Evolutionary conservation across 495 filamentous ascomycete genomes (phyloP).

Genomic region (Trichocladium antarcticum): DNA sequence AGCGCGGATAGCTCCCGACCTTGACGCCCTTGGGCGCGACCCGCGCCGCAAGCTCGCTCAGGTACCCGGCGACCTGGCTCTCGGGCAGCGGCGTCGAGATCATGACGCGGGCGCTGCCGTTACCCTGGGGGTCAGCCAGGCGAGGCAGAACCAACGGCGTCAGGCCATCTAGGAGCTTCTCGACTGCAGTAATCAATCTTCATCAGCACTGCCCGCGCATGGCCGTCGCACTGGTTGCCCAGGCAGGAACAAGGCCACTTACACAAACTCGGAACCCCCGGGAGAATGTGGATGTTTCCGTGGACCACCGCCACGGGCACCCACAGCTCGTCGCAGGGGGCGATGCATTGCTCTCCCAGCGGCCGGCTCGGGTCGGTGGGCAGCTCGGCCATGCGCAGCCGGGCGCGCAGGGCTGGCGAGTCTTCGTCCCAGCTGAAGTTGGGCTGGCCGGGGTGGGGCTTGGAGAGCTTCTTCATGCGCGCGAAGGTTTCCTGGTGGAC

Average conservation of each 20-base stretch:
- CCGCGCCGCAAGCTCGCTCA: conserved; percentile 64
- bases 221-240: no score
- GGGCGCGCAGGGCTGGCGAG: conserved; percentile 64
- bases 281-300: conserved; percentile 86
- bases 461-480: conserved; percentile 73
- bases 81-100: conserved; percentile 81
- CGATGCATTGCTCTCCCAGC: conserved; percentile 56
- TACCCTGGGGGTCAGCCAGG: conserved; percentile 65
- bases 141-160: conserved; percentile 58
- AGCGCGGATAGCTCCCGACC: conserved; percentile 92
- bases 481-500: conserved; percentile 64
- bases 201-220: no score
- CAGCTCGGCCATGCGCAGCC: conserved; percentile 78
- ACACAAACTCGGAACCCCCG: conserved; percentile 76
- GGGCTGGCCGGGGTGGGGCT: conserved; percentile 55
- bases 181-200: no score
- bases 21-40: conserved; percentile 68
- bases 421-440: conserved; percentile 80
- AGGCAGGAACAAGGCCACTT: conserved; percentile 13
- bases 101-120: conserved; percentile 62
- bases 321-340: conserved; percentile 74
- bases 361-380: conserved; percentile 57
- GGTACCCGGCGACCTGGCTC: conserved; percentile 68
- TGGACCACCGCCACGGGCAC: conserved; percentile 81
- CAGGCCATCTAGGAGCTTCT: conserved; percentile 61